Conservation (phyloP, 331 rosid species). For the Pyrus hybrid region DNA sequence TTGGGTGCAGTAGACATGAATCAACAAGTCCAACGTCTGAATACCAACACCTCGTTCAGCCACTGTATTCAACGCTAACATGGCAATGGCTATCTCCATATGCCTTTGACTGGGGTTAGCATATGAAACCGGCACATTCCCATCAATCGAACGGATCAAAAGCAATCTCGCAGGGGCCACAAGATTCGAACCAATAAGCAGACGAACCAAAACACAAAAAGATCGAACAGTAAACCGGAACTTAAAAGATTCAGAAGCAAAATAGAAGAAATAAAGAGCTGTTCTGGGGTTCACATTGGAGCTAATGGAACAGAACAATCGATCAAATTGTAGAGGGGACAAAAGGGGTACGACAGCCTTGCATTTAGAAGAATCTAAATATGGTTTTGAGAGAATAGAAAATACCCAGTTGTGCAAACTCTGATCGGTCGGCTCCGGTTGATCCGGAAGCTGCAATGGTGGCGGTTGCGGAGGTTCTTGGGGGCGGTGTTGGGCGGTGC, state of each 20-base stretch:
- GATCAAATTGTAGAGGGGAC: slow-evolving; percentile 54
- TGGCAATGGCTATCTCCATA: slow-evolving; percentile 33
- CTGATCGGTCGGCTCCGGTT: slow-evolving; percentile 14
- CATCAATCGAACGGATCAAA: slow-evolving; percentile 53
- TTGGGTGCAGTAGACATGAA: slow-evolving; percentile 50
- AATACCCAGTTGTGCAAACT: slow-evolving; percentile 24
- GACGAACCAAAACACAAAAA: slow-evolving; percentile 47
- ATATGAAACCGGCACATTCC: slow-evolving; percentile 25
- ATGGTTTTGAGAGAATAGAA: slow-evolving; percentile 43
- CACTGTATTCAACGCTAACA: slow-evolving; percentile 24
- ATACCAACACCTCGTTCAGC: slow-evolving; percentile 12
- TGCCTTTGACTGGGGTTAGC: slow-evolving; percentile 12
- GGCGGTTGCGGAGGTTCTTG: slow-evolving; percentile 26
- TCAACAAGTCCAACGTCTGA: slow-evolving; percentile 50
- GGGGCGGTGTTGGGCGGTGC: slow-evolving; percentile 21
- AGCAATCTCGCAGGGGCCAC: slow-evolving; percentile 45
- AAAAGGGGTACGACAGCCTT: slow-evolving; percentile 42
- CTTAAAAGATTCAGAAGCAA: slow-evolving; percentile 31
- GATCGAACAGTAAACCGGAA: slow-evolving; percentile 55
- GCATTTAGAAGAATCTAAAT: slow-evolving; percentile 55
- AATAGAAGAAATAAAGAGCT: slow-evolving; percentile 47
- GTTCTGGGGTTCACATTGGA: slow-evolving; percentile 49
- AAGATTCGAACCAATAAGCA: slow-evolving; percentile 42
- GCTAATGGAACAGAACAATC: slow-evolving; percentile 32
- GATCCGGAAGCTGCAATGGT: slow-evolving; percentile 12